Evolutionary conservation across 139 green algal genomes (phyloP).

Genomic region (Chlamydomonas applanata): DNA sequence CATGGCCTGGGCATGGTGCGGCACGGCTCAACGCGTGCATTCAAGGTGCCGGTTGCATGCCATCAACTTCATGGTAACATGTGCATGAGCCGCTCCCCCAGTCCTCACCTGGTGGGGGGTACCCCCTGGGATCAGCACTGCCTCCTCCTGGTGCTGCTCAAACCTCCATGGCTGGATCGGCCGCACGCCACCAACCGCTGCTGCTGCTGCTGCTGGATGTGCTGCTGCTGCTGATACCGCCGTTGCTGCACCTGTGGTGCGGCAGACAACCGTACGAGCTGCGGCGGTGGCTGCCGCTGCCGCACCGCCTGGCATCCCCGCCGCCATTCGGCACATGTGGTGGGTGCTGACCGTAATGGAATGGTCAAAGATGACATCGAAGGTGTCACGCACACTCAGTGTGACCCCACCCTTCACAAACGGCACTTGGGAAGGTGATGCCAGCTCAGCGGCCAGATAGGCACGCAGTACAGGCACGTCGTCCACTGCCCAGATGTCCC

Average conservation of each 20-base stretch:
- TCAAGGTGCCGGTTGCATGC: no score
- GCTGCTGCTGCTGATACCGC: background rate
- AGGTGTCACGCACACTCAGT: background rate
- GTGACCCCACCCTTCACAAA: no score
- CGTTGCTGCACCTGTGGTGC: no score
- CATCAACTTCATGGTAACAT: background rate
- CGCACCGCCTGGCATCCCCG: no score
- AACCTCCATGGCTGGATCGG: constrained; percentile 71
- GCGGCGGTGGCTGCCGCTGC: no score
- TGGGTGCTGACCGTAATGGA: constrained; percentile 12
- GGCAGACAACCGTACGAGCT: no score
- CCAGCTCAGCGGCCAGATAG: constrained; percentile 33
- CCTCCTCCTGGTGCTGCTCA: constrained; percentile 77
- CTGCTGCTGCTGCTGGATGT: constrained; percentile 11
- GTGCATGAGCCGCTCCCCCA: background rate
- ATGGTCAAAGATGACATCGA: constrained; percentile 19
- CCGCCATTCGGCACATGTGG: constrained; percentile 9
- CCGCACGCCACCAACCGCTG: constrained; percentile 10
- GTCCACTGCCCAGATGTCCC: constrained; percentile 76
- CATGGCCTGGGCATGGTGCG: no score
- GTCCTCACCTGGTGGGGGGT: constrained; percentile 85
- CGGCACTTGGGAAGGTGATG: constrained; percentile 17
- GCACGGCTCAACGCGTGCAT: no score
- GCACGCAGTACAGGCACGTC: constrained; percentile 34
- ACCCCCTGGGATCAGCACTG: constrained; percentile 86